Base-by-base conservation (phyloP, 1,284 basidiomycete species). In the Leccinum glutinopallens region DNA sequence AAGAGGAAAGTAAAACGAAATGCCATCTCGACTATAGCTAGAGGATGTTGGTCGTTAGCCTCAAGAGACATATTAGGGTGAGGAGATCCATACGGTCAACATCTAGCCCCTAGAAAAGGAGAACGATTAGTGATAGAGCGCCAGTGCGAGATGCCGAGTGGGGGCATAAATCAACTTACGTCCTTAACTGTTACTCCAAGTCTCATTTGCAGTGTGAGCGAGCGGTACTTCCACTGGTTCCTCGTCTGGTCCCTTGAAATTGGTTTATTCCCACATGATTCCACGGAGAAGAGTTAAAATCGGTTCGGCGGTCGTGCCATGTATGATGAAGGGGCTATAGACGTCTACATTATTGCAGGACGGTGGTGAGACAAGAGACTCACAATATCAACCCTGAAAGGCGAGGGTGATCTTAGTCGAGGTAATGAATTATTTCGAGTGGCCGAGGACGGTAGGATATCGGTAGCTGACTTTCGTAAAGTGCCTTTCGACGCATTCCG, bases 281-380 rank as follows among this genome's bases (percentile, higher is more conserved):
- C 39, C 41, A 55, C 2, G 39, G 8, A 6, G 58, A 61, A 62
- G 63, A 58, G 12, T 60, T 56, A 7, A 76, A 76, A 13, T 71
- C 32, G 5, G 66, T 66, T 58, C 57, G 65, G 43, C 75, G 73
- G 25, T 74, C 65, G 43, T 67, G 75, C 73, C 74, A 74, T 58
- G 69, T 37, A 49, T 77, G 70, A 61, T 77, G 73, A 54, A 75
- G 69, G 19, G 73, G 75, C 75, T 74, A 60, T 62, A 51, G 51
- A 59, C 22, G 59, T 73, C 37, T 59, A 25, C 54, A 63, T 59
- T 58, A 60, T 49, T n/a, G 43, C 54, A 19, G 25, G 59, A 32
- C 41, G 22, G 35, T 12, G 22, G 19, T 39, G 46, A 25, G 17
- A 15, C 6, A 56, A 58, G 7, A 43, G 7, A 58, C 73, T 72